Evolutionary conservation across 306 rosid species (phyloP), one percentile per base, ranked within the genome.

Genomic region (Quercus rubra): DNA sequence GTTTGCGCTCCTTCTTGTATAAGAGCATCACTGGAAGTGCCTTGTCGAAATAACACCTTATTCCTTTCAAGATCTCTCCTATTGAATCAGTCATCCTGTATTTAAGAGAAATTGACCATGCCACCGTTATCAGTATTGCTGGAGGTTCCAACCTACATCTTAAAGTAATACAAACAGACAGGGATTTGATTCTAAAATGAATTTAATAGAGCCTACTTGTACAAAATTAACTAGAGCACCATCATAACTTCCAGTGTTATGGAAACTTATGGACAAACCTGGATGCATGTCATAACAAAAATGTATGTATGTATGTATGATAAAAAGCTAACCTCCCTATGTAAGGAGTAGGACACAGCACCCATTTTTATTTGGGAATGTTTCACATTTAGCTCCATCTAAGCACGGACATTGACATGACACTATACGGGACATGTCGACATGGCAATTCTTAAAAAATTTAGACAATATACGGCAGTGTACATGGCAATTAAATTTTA

Each of bases 31-130:
- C 78, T 68, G 99, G 94, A 90, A 95, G 80, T 23, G 99, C 93
- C 80, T 89, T 93, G 83, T 95, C 98, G 82, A 95, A 95, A 90
- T 95, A 95, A 83, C 92, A 88, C 75, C 94, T 90, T 80, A 95
- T 86, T 83, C 99, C 99, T 85, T 89, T 93, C 86, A 91, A 78
- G 74, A 93, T 71, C 89, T 95, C 99, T 78, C 93, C 92, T 10
- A 88, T 74, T 35, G 93, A 86, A 80, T 93, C 99, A 81, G 87
- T 82, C 68, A 76, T 82, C 88, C 98, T 95, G 89, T 27, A 80
- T 77, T 73, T 74, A 76, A 78, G 77, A 87, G 41, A 78, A 74
- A 83, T 46, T 64, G 81, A 18, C 74, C 73, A 81, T 14, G 79
- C 30, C 75, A 78, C 58, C 58, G 38, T 55, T 52, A 55, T 78